Conservation (phyloP, 2,329 filamentous ascomycete species). For the Fonsecaea monophora region DNA sequence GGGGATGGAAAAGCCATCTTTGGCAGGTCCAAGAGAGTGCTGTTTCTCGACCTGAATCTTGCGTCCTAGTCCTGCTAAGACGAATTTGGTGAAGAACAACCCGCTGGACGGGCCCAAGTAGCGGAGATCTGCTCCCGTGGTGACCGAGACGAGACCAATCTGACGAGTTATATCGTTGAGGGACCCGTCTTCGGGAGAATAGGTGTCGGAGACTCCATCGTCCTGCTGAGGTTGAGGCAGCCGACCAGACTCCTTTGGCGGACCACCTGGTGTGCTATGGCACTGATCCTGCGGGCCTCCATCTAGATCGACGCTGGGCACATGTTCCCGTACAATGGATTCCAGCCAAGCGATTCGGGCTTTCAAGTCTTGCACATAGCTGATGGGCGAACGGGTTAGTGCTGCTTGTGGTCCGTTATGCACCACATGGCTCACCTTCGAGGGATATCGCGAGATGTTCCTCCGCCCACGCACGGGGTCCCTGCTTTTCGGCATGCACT, state of each 20-base stretch:
- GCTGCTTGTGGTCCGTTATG: background rate
- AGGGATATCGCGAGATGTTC: conserved; percentile 12
- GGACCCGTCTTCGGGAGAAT: conserved; percentile 3
- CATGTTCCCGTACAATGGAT: conserved; percentile 7
- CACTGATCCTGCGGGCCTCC: background rate
- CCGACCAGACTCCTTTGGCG: background rate
- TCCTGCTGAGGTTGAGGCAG: background rate
- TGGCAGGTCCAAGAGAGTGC: background rate
- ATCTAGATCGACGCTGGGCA: background rate
- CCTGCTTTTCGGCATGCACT: conserved; percentile 14
- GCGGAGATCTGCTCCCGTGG: conserved; percentile 9
- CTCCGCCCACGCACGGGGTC: conserved; percentile 3
- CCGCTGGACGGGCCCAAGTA: conserved; percentile 16
- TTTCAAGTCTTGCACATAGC: conserved; percentile 7
- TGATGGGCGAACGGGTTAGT: background rate
- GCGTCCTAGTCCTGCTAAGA: conserved; percentile 12
- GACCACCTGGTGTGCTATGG: background rate
- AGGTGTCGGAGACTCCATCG: background rate
- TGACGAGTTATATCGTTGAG: conserved; percentile 4
- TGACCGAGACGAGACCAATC: conserved; percentile 14
- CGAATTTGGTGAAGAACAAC: conserved; percentile 16
- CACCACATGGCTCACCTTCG: conserved; percentile 1
- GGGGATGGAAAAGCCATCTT: background rate
- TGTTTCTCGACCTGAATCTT: conserved; percentile 1
- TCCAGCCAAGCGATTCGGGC: conserved; percentile 8